A percentile compares a stretch with the other conserved stretches of the same genome.
Evolutionary conservation across 306 rosid genomes (phyloP).

Genomic region (Dicorynia guianensis): DNA sequence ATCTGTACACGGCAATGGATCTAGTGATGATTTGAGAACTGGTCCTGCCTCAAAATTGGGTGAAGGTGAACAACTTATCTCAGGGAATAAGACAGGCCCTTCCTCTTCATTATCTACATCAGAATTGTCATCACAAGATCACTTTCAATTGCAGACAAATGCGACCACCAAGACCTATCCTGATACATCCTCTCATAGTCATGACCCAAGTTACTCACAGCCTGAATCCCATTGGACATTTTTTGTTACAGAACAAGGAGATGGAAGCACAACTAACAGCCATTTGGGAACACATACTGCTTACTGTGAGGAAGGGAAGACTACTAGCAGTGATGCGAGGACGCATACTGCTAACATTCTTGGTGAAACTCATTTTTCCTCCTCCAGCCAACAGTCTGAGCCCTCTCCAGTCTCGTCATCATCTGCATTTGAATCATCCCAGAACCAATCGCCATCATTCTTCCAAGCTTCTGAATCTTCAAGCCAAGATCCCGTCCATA

Average conservation of each 20-base stretch:
- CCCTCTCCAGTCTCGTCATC: slow-evolving; percentile 22
- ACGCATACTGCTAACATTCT: background rate
- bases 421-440: slow-evolving; percentile 18
- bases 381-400: slow-evolving; percentile 6
- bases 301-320: background rate
- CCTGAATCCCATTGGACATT: slow-evolving; percentile 4
- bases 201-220: slow-evolving; percentile 4
- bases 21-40: slow-evolving; percentile 26
- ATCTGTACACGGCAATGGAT: slow-evolving; percentile 23
- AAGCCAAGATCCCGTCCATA: too few species aligned
- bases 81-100: slow-evolving; percentile 10
- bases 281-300: slow-evolving; percentile 11
- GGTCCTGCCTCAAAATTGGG: slow-evolving; percentile 18
- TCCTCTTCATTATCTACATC: slow-evolving; percentile 29
- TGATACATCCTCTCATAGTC: background rate
- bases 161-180: background rate
- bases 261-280: background rate
- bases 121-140: slow-evolving; percentile 35
- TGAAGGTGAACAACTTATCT: slow-evolving; percentile 16
- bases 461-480: too few species aligned
- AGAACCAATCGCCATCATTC: background rate
- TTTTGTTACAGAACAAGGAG: slow-evolving; percentile 10
- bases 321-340: slow-evolving; percentile 2
- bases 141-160: slow-evolving; percentile 6
- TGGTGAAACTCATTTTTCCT: slow-evolving; percentile 31